These are phyloP conservation scores for Globisporangium viniferum DNA, from an alignment of 352 stramenopile species.

Conservation along the genomic window DNA sequence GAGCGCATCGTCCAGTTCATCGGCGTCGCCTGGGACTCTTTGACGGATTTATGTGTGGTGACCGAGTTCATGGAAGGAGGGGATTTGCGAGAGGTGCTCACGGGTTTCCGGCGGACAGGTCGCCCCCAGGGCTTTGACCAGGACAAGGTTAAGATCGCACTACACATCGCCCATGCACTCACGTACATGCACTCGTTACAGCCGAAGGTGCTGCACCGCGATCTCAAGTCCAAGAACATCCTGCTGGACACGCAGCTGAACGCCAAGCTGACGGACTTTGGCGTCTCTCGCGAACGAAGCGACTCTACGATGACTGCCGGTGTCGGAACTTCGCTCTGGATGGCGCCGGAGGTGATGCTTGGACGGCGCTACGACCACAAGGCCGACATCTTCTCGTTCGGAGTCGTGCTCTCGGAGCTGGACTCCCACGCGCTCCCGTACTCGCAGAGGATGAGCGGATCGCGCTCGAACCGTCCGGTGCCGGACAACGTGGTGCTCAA, in stretches of 20 bases:
- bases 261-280: slow-evolving; percentile 67
- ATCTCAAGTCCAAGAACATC: slow-evolving; percentile 30
- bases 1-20: slow-evolving; percentile 39
- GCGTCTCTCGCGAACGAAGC: slow-evolving; percentile 5
- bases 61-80: slow-evolving; percentile 45
- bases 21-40: slow-evolving; percentile 47
- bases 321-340: slow-evolving; percentile 39
- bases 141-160: slow-evolving; percentile 30
- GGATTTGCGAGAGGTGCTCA: slow-evolving; percentile 34
- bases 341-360: slow-evolving; percentile 47
- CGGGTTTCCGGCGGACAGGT: slow-evolving; percentile 20
- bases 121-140: slow-evolving; percentile 32
- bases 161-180: slow-evolving; percentile 28
- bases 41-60: slow-evolving; percentile 38
- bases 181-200: slow-evolving; percentile 41
- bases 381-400: slow-evolving; percentile 1
- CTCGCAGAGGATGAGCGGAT: background rate
- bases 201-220: slow-evolving; percentile 25
- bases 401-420: background rate
- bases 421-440: slow-evolving; percentile 3
- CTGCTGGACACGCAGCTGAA: slow-evolving; percentile 27
- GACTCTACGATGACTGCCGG: background rate
- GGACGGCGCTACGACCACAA: background rate
- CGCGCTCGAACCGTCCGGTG: background rate
- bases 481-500: background rate